A percentile compares a stretch with the other conserved stretches of the same genome.
Evolutionary conservation across 1,284 basidiomycete genomes (phyloP).

Genomic region (Puccinia triticina): DNA sequence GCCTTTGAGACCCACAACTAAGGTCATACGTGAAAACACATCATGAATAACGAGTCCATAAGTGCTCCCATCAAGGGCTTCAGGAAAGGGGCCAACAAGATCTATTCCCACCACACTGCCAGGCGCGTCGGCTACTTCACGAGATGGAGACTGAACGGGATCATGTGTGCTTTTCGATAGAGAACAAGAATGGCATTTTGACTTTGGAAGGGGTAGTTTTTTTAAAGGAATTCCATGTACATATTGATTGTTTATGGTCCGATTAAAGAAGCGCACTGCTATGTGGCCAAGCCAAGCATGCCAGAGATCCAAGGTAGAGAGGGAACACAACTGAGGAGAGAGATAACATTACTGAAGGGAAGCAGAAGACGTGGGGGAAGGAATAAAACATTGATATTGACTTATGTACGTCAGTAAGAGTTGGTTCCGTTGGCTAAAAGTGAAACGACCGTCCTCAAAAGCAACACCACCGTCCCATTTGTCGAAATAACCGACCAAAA

Average conservation of each 20-base stretch:
- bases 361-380: no score
- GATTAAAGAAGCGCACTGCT: not conserved
- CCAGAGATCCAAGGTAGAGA: not conserved
- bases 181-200: not conserved
- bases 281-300: constrained; percentile 13
- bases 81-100: no score
- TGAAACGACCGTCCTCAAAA: not conserved
- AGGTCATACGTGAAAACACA: no score
- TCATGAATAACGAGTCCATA: no score
- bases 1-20: not conserved
- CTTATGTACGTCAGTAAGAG: not conserved
- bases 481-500: not conserved
- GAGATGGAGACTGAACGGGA: no score
- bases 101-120: no score
- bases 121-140: no score
- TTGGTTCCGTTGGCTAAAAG: not conserved
- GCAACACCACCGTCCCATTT: not conserved
- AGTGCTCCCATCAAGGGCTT: no score
- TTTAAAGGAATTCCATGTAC: not conserved
- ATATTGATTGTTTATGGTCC: not conserved
- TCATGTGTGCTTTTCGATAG: not conserved
- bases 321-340: not conserved
- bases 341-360: no score
- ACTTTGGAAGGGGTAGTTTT: not conserved
- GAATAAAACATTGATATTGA: not conserved